phyloP scores from a whole-genome alignment of 345 rosid species.

The Camelina laxa region DNA sequence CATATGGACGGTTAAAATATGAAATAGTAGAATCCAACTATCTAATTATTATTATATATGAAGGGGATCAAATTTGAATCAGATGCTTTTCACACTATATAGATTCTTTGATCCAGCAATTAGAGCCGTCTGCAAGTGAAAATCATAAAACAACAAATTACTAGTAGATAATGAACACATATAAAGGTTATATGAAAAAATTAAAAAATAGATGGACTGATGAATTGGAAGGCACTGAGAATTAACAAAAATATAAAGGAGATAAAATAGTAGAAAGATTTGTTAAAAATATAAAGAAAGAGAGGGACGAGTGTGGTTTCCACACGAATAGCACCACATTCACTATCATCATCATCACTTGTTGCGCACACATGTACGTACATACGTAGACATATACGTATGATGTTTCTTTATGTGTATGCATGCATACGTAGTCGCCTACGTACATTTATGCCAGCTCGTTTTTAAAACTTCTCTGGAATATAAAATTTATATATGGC shows the following conservation, averaged over 20 bases:
- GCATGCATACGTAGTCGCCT: constrained; percentile 46
- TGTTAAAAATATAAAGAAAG: constrained; percentile 36
- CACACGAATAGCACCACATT: constrained; percentile 46
- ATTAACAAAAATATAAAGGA: not conserved
- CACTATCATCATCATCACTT: constrained; percentile 35
- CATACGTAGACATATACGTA: constrained; percentile 24
- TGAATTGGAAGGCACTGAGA: constrained; percentile 44
- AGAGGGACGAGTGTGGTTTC: constrained; percentile 44
- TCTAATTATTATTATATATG: constrained; percentile 4
- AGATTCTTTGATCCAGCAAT: constrained; percentile 15
- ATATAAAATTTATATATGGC: not conserved
- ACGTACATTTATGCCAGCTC: constrained; percentile 35
- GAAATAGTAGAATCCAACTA: constrained; percentile 40
- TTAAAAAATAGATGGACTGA: constrained; percentile 33
- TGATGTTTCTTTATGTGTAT: too few species aligned
- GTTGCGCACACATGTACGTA: not conserved
- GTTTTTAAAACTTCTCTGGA: not conserved
- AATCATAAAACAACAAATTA: constrained; percentile 32
- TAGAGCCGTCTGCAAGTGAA: constrained; percentile 37
- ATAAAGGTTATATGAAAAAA: not conserved
- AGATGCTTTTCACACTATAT: constrained; percentile 46
- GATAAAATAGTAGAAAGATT: constrained; percentile 31
- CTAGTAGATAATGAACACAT: constrained; percentile 31
- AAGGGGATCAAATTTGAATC: constrained; percentile 36
- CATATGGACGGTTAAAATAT: constrained; percentile 30